Conservation (phyloP, 1,284 basidiomycete genomes). For the Leucoagaricus sp. region DNA sequence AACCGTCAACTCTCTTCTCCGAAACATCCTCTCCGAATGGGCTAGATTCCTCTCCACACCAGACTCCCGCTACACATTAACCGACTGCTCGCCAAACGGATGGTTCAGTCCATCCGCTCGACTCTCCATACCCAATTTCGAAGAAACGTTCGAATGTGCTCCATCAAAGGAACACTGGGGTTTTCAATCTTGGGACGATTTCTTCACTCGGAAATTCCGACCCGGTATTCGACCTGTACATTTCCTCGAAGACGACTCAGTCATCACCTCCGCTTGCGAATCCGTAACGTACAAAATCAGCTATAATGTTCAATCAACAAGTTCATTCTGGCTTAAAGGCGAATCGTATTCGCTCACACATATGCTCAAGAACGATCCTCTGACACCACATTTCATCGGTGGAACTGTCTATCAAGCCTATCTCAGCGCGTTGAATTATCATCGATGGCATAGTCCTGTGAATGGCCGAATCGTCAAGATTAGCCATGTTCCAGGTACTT, state of each 20-base stretch:
- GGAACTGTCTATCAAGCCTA: conserved; percentile 59
- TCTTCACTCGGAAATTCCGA: conserved; percentile 41
- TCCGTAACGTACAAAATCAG: conserved; percentile 36
- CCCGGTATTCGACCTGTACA: conserved; percentile 25
- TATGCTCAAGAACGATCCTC: conserved; percentile 31
- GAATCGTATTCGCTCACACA: conserved; percentile 37
- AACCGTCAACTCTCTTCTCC: conserved; percentile 30
- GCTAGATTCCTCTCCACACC: conserved; percentile 45
- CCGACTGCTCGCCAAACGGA: conserved; percentile 15
- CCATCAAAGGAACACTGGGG: conserved; percentile 26
- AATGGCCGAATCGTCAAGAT: conserved; percentile 46
- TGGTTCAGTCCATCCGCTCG: conserved; percentile 8
- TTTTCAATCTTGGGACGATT: conserved; percentile 46
- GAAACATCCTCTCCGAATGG: conserved; percentile 49
- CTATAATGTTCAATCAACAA: conserved; percentile 26
- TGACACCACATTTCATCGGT: conserved; percentile 37
- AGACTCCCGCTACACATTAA: conserved; percentile 42
- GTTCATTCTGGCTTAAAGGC: conserved; percentile 36
- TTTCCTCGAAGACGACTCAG: conserved; percentile 31
- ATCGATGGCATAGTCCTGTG: conserved; percentile 58
- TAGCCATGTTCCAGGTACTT: conserved; percentile 48
- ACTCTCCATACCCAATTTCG: background rate
- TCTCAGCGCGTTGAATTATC: conserved; percentile 48
- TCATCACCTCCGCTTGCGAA: conserved; percentile 38
- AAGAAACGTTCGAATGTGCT: background rate